Base-by-base conservation (phyloP, 2,329 filamentous ascomycete species). In the Gremmenia infestans region DNA sequence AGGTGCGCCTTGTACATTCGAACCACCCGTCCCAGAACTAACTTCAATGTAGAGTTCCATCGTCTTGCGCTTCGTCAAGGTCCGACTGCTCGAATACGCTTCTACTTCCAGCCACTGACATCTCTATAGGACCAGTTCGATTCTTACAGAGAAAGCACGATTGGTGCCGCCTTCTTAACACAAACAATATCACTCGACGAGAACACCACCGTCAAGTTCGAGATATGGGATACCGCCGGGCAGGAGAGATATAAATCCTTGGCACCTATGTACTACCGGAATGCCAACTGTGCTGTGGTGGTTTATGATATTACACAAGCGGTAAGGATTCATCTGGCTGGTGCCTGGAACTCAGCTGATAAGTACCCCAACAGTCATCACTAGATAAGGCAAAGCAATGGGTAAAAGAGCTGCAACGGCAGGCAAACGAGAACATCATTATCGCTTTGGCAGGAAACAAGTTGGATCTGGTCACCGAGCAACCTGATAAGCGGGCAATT, bases 261-360 rank as follows among this genome's bases (percentile, higher is more conserved):
- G 64, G 94, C 94, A 36, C 94, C 94, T 68, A 99, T 99, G 94
- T 99, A 99, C 81, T 99, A 99, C 78, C 82, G 95, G 68, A 99
- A 99, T 73, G 95, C 95, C 67, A 97, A 99, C 83, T 97, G 94
- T 77, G 94, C 95, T 57, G 93, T 99, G 35, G 93, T 99, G 49
- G 94, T 99, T 64, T 99, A 99, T 76, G 94, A 99, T 76, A 97
- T 99, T 71, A 99, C 94, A 70, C 94, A 99, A 83, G 91, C 94
- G 65, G 94, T 99, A 86, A 63, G 67, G 39, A 28, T 35, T 19
- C 37, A 22, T 45, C 28, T 23, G n/a, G 22, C 1, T 32, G 8
- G 9, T 39, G 4, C 28, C 4, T 12, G 3, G 14, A 45, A 43
- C n/a, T 39, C 22, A 35, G 47, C 60, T 65, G 42, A 64, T 47